Base-by-base conservation (phyloP, 108 stramenopile genomes). In the Cylindrotheca fusiformis region DNA sequence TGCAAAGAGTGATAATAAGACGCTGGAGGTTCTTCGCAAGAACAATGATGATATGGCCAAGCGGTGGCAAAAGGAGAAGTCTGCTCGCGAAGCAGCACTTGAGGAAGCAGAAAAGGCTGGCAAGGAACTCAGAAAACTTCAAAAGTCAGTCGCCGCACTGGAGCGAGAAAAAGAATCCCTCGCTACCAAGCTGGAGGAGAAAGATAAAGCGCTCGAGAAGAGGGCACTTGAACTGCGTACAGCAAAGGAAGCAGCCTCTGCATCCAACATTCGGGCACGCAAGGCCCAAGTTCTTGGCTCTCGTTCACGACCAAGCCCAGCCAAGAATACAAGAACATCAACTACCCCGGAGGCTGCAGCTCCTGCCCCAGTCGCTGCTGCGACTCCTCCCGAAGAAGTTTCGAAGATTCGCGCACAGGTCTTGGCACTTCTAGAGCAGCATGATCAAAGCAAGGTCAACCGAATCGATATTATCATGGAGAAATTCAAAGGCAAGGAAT, bases 61-160 rank as follows among this genome's bases (percentile, higher is more conserved):
- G n/a, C 74, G 91, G 27, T 90, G 86, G 89, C 75, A 92, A 62
- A 95, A 95, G 59, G 94, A 95, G 64, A 95, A 91, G 80, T 31
- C 53, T 17, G 36, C 80, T 18, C 76, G 88, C 4, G 94, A 95
- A 63, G 86, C 88, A 55, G 74, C 77, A 52, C 50, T 75, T 10
- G 72, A 77, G 26, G 88, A 95, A 55, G 63, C 92, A 0, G 94
- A 84, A 53, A 87, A 89, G 67, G 27, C 68, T 2, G 29, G 68
- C 24, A 62, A 65, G 21, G 65, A 91, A 58, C 58, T 90, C 54
- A 68, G 76, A 24, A 77, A 82, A 48, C 44, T 85, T 3, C 86
- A 90, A 51, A 74, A 72, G 55, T 62, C 83, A 14, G 52, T 91
- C 0, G 52, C 65, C 23, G 81, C 67, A 31, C 33, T 72, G n/a